Conservation (phyloP, 768 basidiomycete species). For the Panus rudis region DNA sequence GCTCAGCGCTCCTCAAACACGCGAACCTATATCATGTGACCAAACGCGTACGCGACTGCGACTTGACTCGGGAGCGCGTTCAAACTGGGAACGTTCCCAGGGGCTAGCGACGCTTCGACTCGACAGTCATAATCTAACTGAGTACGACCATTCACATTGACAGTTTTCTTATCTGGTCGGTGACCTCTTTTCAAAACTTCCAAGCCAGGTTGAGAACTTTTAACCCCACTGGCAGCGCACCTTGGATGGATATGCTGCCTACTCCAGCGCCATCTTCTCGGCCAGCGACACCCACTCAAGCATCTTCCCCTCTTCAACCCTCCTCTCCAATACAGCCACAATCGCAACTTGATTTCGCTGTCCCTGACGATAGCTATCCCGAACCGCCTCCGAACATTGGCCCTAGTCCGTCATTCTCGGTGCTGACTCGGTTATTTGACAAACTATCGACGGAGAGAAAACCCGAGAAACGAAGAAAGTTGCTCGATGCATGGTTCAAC, state of each 20-base stretch:
- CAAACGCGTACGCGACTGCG: too few species aligned
- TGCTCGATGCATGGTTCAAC: conserved; percentile 73
- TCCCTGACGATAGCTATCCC: conserved; percentile 31
- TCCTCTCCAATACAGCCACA: too few species aligned
- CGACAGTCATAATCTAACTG: too few species aligned
- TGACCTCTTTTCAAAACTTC: neutral
- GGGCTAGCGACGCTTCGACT: too few species aligned
- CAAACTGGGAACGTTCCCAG: too few species aligned
- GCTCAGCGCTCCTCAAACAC: too few species aligned
- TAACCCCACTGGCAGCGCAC: neutral
- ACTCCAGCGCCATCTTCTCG: conserved; percentile 61
- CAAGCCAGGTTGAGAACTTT: neutral
- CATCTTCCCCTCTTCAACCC: neutral
- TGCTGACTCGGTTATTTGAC: conserved; percentile 67
- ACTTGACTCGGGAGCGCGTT: too few species aligned
- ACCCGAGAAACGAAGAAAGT: conserved; percentile 62
- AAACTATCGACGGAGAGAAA: conserved; percentile 67
- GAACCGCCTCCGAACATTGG: conserved; percentile 59
- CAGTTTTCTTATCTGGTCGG: neutral
- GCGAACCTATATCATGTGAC: too few species aligned
- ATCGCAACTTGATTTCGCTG: too few species aligned
- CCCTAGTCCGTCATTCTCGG: conserved; percentile 63
- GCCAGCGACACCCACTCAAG: neutral
- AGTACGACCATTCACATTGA: neutral
- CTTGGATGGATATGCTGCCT: conserved; percentile 34